A percentile compares a stretch with the other conserved stretches of the same genome.
These are phyloP conservation scores for Pyrus bretschneideri DNA, from an alignment of 306 rosid genomes.

Conservation along the genomic window DNA sequence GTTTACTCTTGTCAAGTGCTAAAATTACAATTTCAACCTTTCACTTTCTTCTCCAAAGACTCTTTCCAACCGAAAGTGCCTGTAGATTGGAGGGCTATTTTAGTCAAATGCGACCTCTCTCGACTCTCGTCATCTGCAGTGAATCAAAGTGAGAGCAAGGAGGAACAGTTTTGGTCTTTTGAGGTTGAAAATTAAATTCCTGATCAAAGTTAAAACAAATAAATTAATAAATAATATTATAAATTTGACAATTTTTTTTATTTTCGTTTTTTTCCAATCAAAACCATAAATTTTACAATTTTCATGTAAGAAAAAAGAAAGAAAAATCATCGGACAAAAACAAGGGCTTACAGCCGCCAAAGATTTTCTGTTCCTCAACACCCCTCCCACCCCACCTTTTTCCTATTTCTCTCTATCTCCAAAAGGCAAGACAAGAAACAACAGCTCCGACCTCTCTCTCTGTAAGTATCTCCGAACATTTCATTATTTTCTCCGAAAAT, in stretches of 20 bases:
- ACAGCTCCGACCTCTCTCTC: neutral
- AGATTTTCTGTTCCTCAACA: slow-evolving; percentile 47
- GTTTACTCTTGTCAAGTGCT: neutral
- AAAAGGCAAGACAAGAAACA: neutral
- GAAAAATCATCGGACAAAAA: slow-evolving; percentile 13
- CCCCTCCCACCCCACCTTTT: slow-evolving; percentile 25
- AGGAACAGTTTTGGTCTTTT: slow-evolving; percentile 2
- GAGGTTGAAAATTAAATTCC: slow-evolving; percentile 24
- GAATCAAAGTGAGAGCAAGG: neutral
- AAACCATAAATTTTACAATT: neutral
- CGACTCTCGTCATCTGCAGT: neutral
- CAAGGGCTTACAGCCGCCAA: slow-evolving; percentile 41
- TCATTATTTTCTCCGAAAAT: slow-evolving; percentile 20
- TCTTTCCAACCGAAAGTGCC: neutral
- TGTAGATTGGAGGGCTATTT: slow-evolving; percentile 1
- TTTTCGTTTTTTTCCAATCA: neutral
- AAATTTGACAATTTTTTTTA: neutral
- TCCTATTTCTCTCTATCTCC: neutral
- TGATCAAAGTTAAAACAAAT: neutral
- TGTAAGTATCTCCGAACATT: slow-evolving; percentile 29
- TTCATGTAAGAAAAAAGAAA: slow-evolving; percentile 13
- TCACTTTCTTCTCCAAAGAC: neutral
- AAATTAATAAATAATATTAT: neutral
- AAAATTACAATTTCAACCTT: neutral
- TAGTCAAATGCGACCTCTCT: slow-evolving; percentile 8